Base-by-base conservation (phyloP, 768 basidiomycete genomes). In the Kwoniella dendrophila region DNA sequence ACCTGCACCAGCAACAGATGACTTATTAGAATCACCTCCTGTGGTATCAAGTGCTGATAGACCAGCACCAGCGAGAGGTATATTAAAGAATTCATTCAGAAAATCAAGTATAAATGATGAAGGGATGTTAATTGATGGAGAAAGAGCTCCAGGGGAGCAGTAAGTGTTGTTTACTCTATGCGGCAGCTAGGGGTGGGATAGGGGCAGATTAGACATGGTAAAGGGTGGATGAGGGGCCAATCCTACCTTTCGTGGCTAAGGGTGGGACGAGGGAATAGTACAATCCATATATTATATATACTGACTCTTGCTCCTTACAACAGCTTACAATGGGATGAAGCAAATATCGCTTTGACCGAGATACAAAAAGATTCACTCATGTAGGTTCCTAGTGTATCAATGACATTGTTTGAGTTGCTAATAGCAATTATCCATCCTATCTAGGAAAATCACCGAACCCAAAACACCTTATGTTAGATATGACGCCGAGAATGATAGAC, bases 301-400 rank as follows among this genome's bases (percentile, higher is more conserved):
- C 20, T 24, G 44, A 27, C 54, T 0, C 22, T 51, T 26, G 7
- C 1, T 1, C 32, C 3, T 4, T 26, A 36, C n/a, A n/a, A n/a
- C 68, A 93, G 87, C 70, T 75, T 96, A 72, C 90, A 90, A 74
- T 97, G 93, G 93, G 94, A 97, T 74, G 93, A 97, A 73, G 90
- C 86, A 77, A 97, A 96, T 75, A 83, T 97, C 34, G 90, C 90
- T 26, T 79, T 90, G 72, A 96, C 93, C 0, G 93, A 97, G 80
- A 87, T 92, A 68, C 86, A 89, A 83, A 95, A 95, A 80, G 92
- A 95, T 73, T 93, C 90, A 66, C 82, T 92, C 75, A 97, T 96
- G 93, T 77, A 41, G 48, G 78, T 63, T 50, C 4, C 36, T 26
- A 14, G 22, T 38, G 24, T 14, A 14, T 38, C 36, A 8, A 38